Evolutionary conservation across 257 asterid species (phyloP).

Genomic region (Fraxinus cuspidata): DNA sequence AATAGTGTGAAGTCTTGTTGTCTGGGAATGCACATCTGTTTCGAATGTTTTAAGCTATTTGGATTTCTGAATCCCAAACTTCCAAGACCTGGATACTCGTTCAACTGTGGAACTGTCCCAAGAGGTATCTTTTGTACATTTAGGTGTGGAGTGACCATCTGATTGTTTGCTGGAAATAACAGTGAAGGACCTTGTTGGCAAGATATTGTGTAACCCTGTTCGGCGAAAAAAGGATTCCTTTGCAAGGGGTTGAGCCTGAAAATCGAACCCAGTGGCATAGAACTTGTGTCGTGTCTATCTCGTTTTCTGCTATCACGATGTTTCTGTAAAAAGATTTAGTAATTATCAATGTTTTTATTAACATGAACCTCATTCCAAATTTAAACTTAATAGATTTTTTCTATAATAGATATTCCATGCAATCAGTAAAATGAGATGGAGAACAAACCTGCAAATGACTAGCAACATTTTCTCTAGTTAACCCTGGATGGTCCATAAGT

Average conservation of each 20-base stretch:
- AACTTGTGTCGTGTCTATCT: constrained; percentile 36
- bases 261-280: constrained; percentile 17
- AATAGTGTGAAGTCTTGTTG: constrained; percentile 33
- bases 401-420: not conserved
- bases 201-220: not conserved
- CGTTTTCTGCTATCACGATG: constrained; percentile 48
- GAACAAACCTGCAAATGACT: constrained; percentile 76
- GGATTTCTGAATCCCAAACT: constrained; percentile 12
- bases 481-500: constrained; percentile 61
- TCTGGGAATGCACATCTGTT: constrained; percentile 8
- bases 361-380: not conserved
- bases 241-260: constrained; percentile 4
- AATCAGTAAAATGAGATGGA: not conserved
- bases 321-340: constrained; percentile 47
- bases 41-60: constrained; percentile 7
- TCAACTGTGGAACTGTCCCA: constrained; percentile 15
- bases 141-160: not conserved
- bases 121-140: not conserved
- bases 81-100: constrained; percentile 17
- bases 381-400: constrained; percentile 4
- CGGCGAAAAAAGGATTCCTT: constrained; percentile 1
- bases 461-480: constrained; percentile 76
- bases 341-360: no score
- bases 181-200: constrained; percentile 14
- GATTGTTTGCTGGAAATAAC: not conserved